phyloP scores from a whole-genome alignment of 129 eudicot species.

The Flaveria ramosissima region DNA sequence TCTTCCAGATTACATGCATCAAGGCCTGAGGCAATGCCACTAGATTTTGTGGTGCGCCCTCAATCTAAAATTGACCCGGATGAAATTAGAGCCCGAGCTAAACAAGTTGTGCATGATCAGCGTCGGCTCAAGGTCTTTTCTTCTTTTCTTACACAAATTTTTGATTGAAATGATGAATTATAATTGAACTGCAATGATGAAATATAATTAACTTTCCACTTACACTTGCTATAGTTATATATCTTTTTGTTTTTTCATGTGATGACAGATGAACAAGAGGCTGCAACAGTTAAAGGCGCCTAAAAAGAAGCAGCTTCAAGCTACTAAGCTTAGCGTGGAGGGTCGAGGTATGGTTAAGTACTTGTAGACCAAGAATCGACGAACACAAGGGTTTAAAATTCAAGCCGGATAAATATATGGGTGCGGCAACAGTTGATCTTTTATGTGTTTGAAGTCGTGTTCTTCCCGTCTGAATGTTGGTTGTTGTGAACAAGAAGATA shows the following conservation, averaged over 20 bases:
- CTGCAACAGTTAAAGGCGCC: constrained; percentile 79
- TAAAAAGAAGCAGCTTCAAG: constrained; percentile 93
- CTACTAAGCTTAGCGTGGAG: constrained; percentile 87
- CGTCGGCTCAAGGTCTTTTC: constrained; percentile 68
- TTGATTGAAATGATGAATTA: background rate
- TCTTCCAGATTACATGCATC: constrained; percentile 65
- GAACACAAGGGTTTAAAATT: background rate
- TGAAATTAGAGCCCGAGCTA: constrained; percentile 81
- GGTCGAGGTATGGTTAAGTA: constrained; percentile 98
- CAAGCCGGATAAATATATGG: background rate
- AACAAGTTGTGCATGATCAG: constrained; percentile 77
- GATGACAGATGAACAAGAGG: constrained; percentile 75
- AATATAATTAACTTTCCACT: background rate
- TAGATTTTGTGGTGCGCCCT: constrained; percentile 91
- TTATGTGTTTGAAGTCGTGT: constrained; percentile 4
- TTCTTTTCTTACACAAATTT: background rate
- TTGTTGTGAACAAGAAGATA: constrained; percentile 9
- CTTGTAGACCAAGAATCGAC: constrained; percentile 37
- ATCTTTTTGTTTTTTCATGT: constrained; percentile 1
- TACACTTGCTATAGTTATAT: background rate
- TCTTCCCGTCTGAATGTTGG: constrained; percentile 10
- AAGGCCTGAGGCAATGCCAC: constrained; percentile 95
- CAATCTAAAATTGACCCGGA: constrained; percentile 95
- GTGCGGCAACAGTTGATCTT: background rate
- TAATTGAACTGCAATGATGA: background rate